Evolutionary conservation across 2,329 filamentous ascomycete genomes (phyloP), one percentile per base, ranked within the genome.

Genomic region (Stemphylium vesicarium): DNA sequence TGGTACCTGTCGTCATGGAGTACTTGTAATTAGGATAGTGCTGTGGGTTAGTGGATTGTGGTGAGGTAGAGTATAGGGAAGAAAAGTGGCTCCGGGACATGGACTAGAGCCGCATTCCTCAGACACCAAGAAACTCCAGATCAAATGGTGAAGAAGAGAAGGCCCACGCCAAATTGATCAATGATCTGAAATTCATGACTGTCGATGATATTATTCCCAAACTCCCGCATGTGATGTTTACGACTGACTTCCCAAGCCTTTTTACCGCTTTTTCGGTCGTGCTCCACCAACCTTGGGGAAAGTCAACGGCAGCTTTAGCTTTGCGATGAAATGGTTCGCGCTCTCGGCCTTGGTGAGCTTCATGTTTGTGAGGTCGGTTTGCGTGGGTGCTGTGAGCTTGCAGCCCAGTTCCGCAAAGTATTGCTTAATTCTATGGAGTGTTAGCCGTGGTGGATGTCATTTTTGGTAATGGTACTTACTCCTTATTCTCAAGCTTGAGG

Each of bases 331-430:
- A 57, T 86, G 85, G 51, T 85, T 85, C 16, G 76, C 74, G 4
- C 82, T 83, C 67, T 85, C 82, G 1, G 84, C 84, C 71, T 87
- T 87, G 29, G 83, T 84, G 62, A 87, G 82, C 53, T 84, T 81
- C 62, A 81, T 78, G 72, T 82, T 85, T 26, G 73, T 71, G 43
- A 75, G 70, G 51, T 84, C 81, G 15, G 70, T 72, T 45, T 82
- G 81, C 4, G 78, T 80, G 11, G 81, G 75, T 24, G 72, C 60
- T 15, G 54, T 68, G 31, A 91, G 81, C 64, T 82, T 85, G 26
- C 88, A 90, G 18, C 91, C 91, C 61, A 95, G 87, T 74, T 94
- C 91, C 42, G 80, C 77, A 73, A 90, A 93, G 73, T 92, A 93
- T 69, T 86, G 83, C 47, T 80, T 83, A 66, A 94, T 77, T 16